These are phyloP conservation scores for Diaporthe velutina DNA, from an alignment of 2,329 filamentous ascomycete species.

Conservation along the genomic window DNA sequence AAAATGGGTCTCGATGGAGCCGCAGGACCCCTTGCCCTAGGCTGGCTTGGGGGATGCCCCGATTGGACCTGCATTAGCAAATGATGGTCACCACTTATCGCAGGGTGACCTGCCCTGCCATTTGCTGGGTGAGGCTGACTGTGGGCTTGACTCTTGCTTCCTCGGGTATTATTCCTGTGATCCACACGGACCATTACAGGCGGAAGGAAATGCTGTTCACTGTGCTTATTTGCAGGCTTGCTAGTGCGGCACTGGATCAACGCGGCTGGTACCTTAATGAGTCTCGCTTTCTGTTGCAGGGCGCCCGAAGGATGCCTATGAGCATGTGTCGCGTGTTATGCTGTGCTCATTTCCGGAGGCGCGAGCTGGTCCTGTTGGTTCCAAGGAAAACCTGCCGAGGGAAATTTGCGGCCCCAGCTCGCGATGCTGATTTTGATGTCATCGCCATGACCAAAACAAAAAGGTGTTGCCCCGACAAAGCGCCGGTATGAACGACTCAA, in stretches of 20 bases:
- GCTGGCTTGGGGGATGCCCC: slow-evolving; percentile 33
- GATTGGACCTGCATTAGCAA: slow-evolving; percentile 39
- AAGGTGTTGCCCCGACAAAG: slow-evolving; percentile 30
- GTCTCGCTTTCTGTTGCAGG: background rate
- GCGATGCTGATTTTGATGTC: slow-evolving; percentile 33
- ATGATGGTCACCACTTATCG: slow-evolving; percentile 38
- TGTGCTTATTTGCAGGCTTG: slow-evolving; percentile 15
- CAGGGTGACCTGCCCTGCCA: slow-evolving; percentile 16
- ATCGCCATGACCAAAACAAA: slow-evolving; percentile 32
- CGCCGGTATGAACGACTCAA: slow-evolving; percentile 13
- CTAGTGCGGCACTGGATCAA: slow-evolving; percentile 19
- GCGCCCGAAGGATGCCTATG: slow-evolving; percentile 12
- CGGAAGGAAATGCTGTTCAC: slow-evolving; percentile 11
- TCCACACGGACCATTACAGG: slow-evolving; percentile 25
- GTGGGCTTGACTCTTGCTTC: slow-evolving; percentile 32
- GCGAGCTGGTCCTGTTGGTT: slow-evolving; percentile 27
- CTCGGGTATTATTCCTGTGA: slow-evolving; percentile 34
- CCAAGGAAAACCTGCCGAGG: slow-evolving; percentile 31
- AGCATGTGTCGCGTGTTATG: slow-evolving; percentile 26
- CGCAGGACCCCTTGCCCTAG: slow-evolving; percentile 31
- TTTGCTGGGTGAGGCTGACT: slow-evolving; percentile 37
- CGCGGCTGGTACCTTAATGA: slow-evolving; percentile 27
- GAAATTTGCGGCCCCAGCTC: slow-evolving; percentile 36
- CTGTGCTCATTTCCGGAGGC: slow-evolving; percentile 35
- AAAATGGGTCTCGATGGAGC: slow-evolving; percentile 34